phyloP scores from a whole-genome alignment of 345 rosid species.

The Odontarrhena argentea region DNA sequence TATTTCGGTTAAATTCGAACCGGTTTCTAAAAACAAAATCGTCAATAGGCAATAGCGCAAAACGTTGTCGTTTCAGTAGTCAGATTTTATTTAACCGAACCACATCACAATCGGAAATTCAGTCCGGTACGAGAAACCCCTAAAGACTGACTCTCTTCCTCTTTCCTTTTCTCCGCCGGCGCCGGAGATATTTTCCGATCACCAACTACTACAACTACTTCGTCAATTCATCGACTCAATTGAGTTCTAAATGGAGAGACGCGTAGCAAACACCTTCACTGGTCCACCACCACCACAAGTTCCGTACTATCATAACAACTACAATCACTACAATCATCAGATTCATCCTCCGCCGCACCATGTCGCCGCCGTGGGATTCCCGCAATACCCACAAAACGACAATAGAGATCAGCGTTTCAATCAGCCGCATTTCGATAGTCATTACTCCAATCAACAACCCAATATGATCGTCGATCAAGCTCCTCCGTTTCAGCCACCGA shows the following conservation, averaged over 20 bases:
- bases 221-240: background rate
- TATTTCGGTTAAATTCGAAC: too few relatives aligned
- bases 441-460: conserved; percentile 38
- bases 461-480: conserved; percentile 42
- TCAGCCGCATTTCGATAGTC: conserved; percentile 38
- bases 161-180: conserved; percentile 17
- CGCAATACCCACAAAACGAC: conserved; percentile 38
- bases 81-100: conserved; percentile 21
- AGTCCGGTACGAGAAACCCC: conserved; percentile 16
- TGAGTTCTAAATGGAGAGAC: conserved; percentile 30
- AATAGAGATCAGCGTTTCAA: conserved; percentile 41
- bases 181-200: conserved; percentile 26
- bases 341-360: conserved; percentile 42
- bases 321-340: conserved; percentile 36
- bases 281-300: conserved; percentile 34
- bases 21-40: background rate
- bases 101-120: background rate
- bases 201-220: background rate
- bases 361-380: conserved; percentile 33
- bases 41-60: background rate
- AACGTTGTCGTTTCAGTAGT: conserved; percentile 4
- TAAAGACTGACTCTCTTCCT: conserved; percentile 3
- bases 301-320: conserved; percentile 38
- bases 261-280: conserved; percentile 26
- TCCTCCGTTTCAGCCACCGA: conserved; percentile 29